Conservation (phyloP, 495 filamentous ascomycete species). For the Bacidia rubella region DNA sequence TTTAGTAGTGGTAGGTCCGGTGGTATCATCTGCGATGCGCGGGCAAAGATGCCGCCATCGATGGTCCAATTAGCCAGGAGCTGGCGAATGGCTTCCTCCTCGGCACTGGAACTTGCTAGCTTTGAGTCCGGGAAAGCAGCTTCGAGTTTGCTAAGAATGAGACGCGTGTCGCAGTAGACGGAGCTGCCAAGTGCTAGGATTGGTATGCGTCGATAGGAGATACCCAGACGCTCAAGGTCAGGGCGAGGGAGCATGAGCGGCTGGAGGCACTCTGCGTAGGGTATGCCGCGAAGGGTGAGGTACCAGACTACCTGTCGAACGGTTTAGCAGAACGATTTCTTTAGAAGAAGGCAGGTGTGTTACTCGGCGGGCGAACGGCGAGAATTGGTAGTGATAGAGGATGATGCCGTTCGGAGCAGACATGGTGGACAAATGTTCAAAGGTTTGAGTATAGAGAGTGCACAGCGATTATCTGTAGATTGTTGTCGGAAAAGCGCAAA, state of each 20-base stretch:
- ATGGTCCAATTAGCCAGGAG: constrained; percentile 31
- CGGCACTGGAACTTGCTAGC: constrained; percentile 11
- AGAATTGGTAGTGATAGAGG: constrained; percentile 42
- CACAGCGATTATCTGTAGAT: too few species aligned
- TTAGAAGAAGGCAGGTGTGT: not conserved
- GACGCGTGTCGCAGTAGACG: constrained; percentile 43
- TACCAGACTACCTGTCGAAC: constrained; percentile 37
- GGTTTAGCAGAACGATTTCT: not conserved
- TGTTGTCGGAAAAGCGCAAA: too few species aligned
- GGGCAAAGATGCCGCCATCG: constrained; percentile 35
- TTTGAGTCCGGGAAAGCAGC: constrained; percentile 24
- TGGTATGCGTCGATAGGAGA: constrained; percentile 53
- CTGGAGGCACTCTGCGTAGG: constrained; percentile 47
- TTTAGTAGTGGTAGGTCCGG: constrained; percentile 32
- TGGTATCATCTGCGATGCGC: constrained; percentile 34
- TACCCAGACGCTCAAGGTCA: constrained; percentile 40
- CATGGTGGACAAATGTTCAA: constrained; percentile 15
- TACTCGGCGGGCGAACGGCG: constrained; percentile 41
- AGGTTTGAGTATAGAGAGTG: too few species aligned
- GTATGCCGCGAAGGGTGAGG: constrained; percentile 41
- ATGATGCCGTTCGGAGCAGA: constrained; percentile 29
- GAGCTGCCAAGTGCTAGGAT: constrained; percentile 42
- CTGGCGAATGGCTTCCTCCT: constrained; percentile 21
- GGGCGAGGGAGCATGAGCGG: constrained; percentile 45
- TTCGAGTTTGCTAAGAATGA: constrained; percentile 48